Evolutionary conservation across 2,329 filamentous ascomycete genomes (phyloP).

Genomic region (Fusarium humuli): DNA sequence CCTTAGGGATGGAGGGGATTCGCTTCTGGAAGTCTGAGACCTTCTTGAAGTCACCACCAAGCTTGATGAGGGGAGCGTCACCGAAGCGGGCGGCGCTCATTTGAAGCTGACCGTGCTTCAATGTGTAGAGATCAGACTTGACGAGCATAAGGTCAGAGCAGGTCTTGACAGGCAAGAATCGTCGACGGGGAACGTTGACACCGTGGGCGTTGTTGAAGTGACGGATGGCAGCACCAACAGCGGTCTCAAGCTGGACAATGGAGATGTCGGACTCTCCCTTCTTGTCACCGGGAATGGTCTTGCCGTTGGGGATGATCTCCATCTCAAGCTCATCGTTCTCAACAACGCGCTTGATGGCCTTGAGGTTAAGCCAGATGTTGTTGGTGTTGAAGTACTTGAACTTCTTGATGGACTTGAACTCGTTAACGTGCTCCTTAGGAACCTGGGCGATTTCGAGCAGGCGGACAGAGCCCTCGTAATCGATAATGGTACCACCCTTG

Average conservation of each 20-base stretch:
- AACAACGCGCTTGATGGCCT: constrained; percentile 97
- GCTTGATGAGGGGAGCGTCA: constrained; percentile 97
- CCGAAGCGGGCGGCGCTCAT: constrained; percentile 98
- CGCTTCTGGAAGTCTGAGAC: constrained; percentile 95
- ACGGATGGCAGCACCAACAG: constrained; percentile 96
- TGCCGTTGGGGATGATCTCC: constrained; percentile 99
- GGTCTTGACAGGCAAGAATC: constrained; percentile 99
- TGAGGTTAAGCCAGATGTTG: constrained; percentile 99
- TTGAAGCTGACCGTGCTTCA: constrained; percentile 97
- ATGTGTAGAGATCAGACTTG: constrained; percentile 98
- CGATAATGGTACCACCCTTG: constrained; percentile 99
- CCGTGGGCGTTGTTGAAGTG: constrained; percentile 99
- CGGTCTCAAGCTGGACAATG: constrained; percentile 98
- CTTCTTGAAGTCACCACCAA: constrained; percentile 99
- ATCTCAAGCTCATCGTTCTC: constrained; percentile 98
- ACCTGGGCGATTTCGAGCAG: constrained; percentile 99
- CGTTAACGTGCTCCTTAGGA: constrained; percentile 99
- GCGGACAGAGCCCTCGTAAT: constrained; percentile 96
- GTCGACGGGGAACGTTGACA: constrained; percentile 96
- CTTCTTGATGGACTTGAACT: constrained; percentile 99
- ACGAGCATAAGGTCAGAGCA: constrained; percentile 99
- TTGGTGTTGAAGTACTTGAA: constrained; percentile 99
- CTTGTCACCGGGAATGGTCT: constrained; percentile 98
- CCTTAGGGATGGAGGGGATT: constrained; percentile 88
- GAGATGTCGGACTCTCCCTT: constrained; percentile 99